phyloP scores from a whole-genome alignment of 2,329 filamentous ascomycete genomes.

The Ophiostoma tasmaniense region DNA sequence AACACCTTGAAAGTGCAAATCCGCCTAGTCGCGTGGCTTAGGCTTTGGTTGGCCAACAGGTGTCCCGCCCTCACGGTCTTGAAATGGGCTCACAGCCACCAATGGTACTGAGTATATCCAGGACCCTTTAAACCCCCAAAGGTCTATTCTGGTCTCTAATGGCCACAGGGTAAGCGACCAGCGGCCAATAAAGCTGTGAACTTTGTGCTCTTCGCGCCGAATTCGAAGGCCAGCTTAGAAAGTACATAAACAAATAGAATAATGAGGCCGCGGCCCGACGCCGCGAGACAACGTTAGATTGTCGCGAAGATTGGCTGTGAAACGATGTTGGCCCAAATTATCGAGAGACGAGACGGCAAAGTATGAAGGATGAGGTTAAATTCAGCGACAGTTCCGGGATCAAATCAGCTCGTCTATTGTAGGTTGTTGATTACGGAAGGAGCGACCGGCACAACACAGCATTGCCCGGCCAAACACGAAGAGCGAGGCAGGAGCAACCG shows the following conservation, averaged over 20 bases:
- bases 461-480: not conserved
- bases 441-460: not conserved
- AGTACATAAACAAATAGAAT: not conserved
- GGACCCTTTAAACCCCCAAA: not conserved
- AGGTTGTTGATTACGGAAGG: not conserved
- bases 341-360: not conserved
- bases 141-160: not conserved
- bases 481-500: not conserved
- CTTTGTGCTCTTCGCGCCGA: not conserved
- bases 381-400: not conserved
- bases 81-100: not conserved
- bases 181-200: not conserved
- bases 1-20: not conserved
- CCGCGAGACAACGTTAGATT: slow-evolving; percentile 8
- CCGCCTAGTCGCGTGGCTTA: not conserved
- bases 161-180: not conserved
- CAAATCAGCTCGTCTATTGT: not conserved
- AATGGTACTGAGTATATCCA: not conserved
- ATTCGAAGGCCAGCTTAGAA: not conserved
- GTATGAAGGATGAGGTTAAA: not conserved
- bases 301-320: slow-evolving; percentile 11
- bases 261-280: slow-evolving; percentile 5
- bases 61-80: not conserved
- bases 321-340: not conserved
- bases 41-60: not conserved